phyloP scores from a whole-genome alignment of 1,284 basidiomycete species.

The Ustilago cynodontis region DNA sequence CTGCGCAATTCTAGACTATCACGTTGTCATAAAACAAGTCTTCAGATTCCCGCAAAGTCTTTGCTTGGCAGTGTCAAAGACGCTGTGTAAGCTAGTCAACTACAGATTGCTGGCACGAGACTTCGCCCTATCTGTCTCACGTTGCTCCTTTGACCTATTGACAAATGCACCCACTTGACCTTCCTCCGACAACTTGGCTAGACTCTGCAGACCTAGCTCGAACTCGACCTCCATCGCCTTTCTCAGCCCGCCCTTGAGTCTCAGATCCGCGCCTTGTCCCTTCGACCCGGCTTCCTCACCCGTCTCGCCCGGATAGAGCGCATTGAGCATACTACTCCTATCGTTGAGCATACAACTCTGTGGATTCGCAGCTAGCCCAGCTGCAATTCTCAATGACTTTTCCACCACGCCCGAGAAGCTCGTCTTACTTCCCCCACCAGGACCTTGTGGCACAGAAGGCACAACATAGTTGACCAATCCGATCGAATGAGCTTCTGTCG shows the following conservation, averaged over 20 bases:
- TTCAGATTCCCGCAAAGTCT: background rate
- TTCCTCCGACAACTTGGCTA: slow-evolving; percentile 32
- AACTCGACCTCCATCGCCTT: slow-evolving; percentile 45
- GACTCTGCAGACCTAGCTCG: slow-evolving; percentile 33
- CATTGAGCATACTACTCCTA: slow-evolving; percentile 33
- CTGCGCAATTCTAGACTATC: background rate
- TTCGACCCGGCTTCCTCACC: background rate
- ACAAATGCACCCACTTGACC: slow-evolving; percentile 42
- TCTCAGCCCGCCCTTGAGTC: slow-evolving; percentile 33
- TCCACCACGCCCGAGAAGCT: slow-evolving; percentile 27
- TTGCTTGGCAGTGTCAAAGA: background rate
- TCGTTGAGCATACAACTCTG: slow-evolving; percentile 52
- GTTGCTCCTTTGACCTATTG: slow-evolving; percentile 26
- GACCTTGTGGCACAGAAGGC: background rate
- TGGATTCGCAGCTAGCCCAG: slow-evolving; percentile 27
- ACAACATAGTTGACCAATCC: slow-evolving; percentile 42
- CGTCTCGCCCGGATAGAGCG: slow-evolving; percentile 18
- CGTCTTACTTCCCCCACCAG: background rate
- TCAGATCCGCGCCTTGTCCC: slow-evolving; percentile 22
- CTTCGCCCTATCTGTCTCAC: slow-evolving; percentile 26
- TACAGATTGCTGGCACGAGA: slow-evolving; percentile 33
- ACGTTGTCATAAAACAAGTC: too few species aligned
- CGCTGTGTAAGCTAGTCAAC: background rate
- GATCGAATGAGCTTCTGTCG: slow-evolving; percentile 28
- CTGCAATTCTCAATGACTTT: slow-evolving; percentile 30